Evolutionary conservation across 2,329 filamentous ascomycete genomes (phyloP).

Genomic region (Monosporascus ibericus): DNA sequence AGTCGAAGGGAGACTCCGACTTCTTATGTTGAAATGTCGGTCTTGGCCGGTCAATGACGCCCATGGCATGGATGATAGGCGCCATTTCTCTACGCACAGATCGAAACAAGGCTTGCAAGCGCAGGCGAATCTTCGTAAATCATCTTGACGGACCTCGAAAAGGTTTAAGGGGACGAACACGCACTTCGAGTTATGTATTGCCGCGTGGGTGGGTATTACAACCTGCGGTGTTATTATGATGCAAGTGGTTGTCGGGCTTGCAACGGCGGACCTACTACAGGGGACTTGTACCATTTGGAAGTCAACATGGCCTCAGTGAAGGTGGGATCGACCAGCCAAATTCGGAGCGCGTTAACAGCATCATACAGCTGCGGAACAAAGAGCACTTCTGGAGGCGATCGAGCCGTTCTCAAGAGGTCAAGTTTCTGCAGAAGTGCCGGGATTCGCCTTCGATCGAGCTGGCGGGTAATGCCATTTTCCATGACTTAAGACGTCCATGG

Average conservation of each 20-base stretch:
- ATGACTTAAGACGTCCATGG: conserved; percentile 44
- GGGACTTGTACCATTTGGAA: conserved; percentile 32
- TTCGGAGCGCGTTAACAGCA: conserved; percentile 30
- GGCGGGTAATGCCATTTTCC: conserved; percentile 50
- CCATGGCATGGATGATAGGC: conserved; percentile 34
- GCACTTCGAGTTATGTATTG: conserved; percentile 43
- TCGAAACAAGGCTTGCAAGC: conserved; percentile 52
- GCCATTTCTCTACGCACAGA: conserved; percentile 57
- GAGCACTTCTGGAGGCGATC: conserved; percentile 32
- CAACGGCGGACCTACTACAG: conserved; percentile 18
- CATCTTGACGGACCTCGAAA: conserved; percentile 63
- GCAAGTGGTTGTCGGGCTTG: conserved; percentile 16
- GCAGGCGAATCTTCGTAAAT: conserved; percentile 48
- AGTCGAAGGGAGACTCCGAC: conserved; percentile 4
- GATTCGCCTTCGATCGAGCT: conserved; percentile 40
- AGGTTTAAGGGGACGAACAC: conserved; percentile 57
- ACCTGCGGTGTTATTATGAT: conserved; percentile 51
- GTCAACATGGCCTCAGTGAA: conserved; percentile 36
- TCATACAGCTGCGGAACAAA: conserved; percentile 39
- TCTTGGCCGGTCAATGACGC: conserved; percentile 10
- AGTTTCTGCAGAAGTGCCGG: conserved; percentile 32
- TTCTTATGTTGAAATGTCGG: conserved; percentile 7
- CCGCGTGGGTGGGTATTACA: conserved; percentile 56
- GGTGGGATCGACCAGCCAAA: conserved; percentile 32
- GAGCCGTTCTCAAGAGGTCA: conserved; percentile 27